Evolutionary conservation across 805 yeast species (phyloP), one percentile per base, ranked within the genome.

Genomic region (Nadsonia fulvescens): DNA sequence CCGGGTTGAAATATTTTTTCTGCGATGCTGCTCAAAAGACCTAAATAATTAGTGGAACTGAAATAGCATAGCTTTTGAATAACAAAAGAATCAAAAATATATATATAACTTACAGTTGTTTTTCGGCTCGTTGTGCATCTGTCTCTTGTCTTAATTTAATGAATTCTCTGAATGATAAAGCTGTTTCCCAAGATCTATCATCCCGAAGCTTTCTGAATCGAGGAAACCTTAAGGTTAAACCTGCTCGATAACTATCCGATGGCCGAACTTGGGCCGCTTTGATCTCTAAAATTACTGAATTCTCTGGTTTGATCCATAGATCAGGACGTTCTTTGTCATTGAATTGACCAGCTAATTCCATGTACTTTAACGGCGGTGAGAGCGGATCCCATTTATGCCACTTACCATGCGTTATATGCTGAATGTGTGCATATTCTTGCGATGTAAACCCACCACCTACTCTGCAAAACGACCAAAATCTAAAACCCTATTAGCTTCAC

Each of bases 361-460:
- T 29, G 20, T 28, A 34, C 4, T 34, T 24, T 1, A 18, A 7
- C 2, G 70, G 66, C 3, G 70, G 70, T 13, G 46, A 39, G 0
- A 35, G 37, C 3, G 40, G 40, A 5, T 55, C 51, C 30, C 47
- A 55, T 12, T 51, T 45, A 2, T 50, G 52, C 92, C 93, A 77
- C 33, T 66, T 61, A 1, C 68, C 71, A 20, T 56, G 46, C 0
- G 89, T 66, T 6, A 52, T 31, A 12, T 65, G 53, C 20, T 64
- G 65, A 19, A 89, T 70, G 23, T 54, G 55, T 16, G 62, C 61
- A 32, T 62, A 72, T 30, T 75, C 83, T 2, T 60, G 63, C 1
- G 53, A 47, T 6, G 78, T 63, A 32, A 86, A 66, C 1, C 96
- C 96, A 41, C 83, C 81, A 2, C 92, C 86, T 23, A 83, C 75